These are phyloP conservation scores for Achlya hypogyna DNA, from an alignment of 352 stramenopile genomes.

Conservation along the genomic window DNA sequence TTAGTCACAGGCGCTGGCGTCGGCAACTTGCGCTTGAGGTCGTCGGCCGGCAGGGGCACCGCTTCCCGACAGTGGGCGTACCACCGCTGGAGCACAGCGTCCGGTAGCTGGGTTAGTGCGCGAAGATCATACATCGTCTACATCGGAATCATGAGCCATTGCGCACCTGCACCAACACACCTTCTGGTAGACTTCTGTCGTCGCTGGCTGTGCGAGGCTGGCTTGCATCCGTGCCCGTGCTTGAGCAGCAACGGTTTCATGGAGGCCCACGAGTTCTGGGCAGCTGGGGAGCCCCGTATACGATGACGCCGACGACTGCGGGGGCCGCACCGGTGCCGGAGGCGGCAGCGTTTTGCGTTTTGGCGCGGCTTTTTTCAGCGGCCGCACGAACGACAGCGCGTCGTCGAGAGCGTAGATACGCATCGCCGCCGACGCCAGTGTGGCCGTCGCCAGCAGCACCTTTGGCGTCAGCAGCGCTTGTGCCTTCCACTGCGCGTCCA, in stretches of 20 bases:
- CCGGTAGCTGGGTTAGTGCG: neutral
- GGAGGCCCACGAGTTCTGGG: neutral
- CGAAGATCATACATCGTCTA: slow-evolving; percentile 10
- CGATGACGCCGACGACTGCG: slow-evolving; percentile 27
- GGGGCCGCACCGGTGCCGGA: slow-evolving; percentile 22
- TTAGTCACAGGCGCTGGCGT: slow-evolving; percentile 19
- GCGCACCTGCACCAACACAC: neutral
- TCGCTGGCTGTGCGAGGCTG: slow-evolving; percentile 22
- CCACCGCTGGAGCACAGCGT: neutral
- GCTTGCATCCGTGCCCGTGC: slow-evolving; percentile 17
- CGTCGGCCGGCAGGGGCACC: slow-evolving; percentile 19
- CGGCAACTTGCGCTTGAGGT: slow-evolving; percentile 10
- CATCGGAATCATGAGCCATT: too few relatives aligned
- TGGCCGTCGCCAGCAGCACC: slow-evolving; percentile 44
- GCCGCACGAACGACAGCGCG: slow-evolving; percentile 55
- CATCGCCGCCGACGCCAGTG: slow-evolving; percentile 64
- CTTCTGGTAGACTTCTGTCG: slow-evolving; percentile 7
- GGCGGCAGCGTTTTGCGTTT: slow-evolving; percentile 21
- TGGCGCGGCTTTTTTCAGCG: slow-evolving; percentile 48
- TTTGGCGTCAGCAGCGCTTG: slow-evolving; percentile 52
- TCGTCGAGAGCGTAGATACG: slow-evolving; percentile 71
- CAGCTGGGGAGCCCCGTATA: slow-evolving; percentile 25
- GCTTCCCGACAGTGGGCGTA: slow-evolving; percentile 10
- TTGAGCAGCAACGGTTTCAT: slow-evolving; percentile 19
- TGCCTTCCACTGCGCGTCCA: slow-evolving; percentile 67